A percentile compares a stretch with the other conserved stretches of the same genome.
These are phyloP conservation scores for Pinus taeda DNA, from an alignment of 75 land plant species.

Conservation along the genomic window DNA sequence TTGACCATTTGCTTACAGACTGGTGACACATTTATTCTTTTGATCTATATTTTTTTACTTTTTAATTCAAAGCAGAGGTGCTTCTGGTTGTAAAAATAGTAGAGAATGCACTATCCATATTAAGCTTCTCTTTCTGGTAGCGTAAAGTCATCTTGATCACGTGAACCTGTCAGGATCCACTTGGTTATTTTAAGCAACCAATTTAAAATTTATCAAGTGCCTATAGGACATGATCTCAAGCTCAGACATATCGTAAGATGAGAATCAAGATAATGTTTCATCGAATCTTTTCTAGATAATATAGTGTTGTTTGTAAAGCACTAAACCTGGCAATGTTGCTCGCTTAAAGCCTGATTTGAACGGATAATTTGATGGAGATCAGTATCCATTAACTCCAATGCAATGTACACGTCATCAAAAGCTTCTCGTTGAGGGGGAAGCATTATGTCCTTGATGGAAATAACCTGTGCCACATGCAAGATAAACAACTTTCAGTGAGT, in stretches of 20 bases:
- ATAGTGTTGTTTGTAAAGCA: background rate
- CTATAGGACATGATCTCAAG: background rate
- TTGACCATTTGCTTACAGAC: no score
- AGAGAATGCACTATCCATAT: background rate
- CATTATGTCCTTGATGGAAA: constrained; percentile 60
- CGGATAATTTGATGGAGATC: constrained; percentile 66
- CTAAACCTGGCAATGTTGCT: constrained; percentile 64
- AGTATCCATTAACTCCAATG: constrained; percentile 59
- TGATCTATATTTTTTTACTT: no score
- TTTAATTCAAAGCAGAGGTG: no score
- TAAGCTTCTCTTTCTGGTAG: background rate
- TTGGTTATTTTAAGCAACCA: no score
- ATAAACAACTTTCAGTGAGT: no score
- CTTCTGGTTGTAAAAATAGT: no score
- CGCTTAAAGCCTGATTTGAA: constrained; percentile 53
- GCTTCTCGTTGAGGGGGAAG: constrained; percentile 42
- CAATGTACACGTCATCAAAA: constrained; percentile 62
- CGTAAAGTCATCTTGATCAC: no score
- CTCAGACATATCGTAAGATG: no score
- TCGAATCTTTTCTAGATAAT: background rate
- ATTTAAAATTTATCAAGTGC: no score
- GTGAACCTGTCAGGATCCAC: no score
- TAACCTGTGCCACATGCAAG: background rate
- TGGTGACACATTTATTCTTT: no score
- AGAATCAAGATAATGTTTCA: background rate